These are phyloP conservation scores for Polyplosphaeria fusca DNA, from an alignment of 495 filamentous ascomycete genomes.

Conservation along the genomic window DNA sequence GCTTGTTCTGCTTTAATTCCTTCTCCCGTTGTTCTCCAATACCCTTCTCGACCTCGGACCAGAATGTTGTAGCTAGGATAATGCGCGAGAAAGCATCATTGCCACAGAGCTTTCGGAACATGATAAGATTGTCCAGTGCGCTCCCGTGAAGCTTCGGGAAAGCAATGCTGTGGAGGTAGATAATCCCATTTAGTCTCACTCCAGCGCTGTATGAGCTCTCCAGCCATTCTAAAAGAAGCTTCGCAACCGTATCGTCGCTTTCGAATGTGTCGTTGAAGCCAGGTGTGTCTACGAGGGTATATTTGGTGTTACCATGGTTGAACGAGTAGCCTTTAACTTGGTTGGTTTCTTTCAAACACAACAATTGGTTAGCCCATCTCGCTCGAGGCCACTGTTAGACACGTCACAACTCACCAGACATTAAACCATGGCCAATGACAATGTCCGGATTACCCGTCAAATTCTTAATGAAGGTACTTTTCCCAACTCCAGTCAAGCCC, in stretches of 20 bases:
- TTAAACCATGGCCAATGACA: conserved; percentile 33
- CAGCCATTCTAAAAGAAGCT: conserved; percentile 3
- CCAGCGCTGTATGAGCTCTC: conserved; percentile 6
- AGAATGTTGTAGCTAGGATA: conserved; percentile 19
- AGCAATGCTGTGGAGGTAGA: conserved; percentile 18
- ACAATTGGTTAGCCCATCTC: not conserved
- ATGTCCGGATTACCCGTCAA: conserved; percentile 31
- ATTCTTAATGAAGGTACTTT: conserved; percentile 42
- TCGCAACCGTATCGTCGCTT: conserved; percentile 1
- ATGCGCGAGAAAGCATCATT: conserved; percentile 4
- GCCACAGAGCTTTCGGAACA: conserved; percentile 21
- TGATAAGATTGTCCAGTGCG: conserved; percentile 8
- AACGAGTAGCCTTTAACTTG: conserved; percentile 9
- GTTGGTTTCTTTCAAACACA: not conserved
- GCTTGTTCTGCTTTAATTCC: conserved; percentile 18
- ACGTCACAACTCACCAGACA: not conserved
- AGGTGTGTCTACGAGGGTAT: conserved; percentile 25
- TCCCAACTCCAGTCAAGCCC: conserved; percentile 45
- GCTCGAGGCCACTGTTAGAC: too few relatives aligned
- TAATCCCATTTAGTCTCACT: conserved; percentile 6
- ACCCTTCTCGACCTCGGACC: not conserved
- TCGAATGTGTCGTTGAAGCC: conserved; percentile 17
- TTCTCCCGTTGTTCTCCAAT: not conserved
- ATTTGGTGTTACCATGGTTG: not conserved
- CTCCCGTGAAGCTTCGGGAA: not conserved